phyloP scores from a whole-genome alignment of 306 rosid genomes.

The Oemleria cerasiformis region DNA sequence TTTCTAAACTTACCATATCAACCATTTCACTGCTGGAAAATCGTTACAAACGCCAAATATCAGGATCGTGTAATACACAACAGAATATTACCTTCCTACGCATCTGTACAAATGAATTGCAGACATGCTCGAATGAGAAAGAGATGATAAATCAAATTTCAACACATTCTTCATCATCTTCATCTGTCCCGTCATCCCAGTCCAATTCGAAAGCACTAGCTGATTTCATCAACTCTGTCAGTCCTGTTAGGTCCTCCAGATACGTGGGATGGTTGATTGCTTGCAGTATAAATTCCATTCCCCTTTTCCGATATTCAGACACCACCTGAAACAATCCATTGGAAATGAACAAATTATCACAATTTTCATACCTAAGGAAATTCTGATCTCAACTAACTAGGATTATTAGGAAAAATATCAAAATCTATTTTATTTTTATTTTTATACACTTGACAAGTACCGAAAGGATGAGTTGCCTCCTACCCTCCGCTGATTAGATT shows the following conservation, averaged over 20 bases:
- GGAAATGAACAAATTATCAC: neutral
- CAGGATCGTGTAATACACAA: neutral
- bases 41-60: neutral
- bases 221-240: conserved; percentile 91
- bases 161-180: conserved; percentile 55
- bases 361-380: neutral
- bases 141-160: conserved; percentile 46
- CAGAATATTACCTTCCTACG: conserved; percentile 1
- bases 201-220: conserved; percentile 61
- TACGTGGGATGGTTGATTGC: conserved; percentile 90
- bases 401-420: neutral
- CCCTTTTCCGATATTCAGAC: conserved; percentile 68
- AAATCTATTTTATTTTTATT: neutral
- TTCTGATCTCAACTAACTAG: neutral
- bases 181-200: conserved; percentile 62
- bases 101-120: conserved; percentile 36
- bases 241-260: conserved; percentile 90
- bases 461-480: neutral
- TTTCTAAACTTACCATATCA: too few relatives aligned
- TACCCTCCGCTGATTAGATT: neutral
- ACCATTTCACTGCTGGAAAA: neutral
- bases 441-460: neutral
- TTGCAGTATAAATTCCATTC: conserved; percentile 71
- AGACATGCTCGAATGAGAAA: neutral
- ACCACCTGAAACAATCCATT: conserved; percentile 50